A percentile compares a stretch with the other conserved stretches of the same genome.
These are phyloP conservation scores for Vitis amurensis DNA, from an alignment of 164 flowering plant species.

Conservation along the genomic window DNA sequence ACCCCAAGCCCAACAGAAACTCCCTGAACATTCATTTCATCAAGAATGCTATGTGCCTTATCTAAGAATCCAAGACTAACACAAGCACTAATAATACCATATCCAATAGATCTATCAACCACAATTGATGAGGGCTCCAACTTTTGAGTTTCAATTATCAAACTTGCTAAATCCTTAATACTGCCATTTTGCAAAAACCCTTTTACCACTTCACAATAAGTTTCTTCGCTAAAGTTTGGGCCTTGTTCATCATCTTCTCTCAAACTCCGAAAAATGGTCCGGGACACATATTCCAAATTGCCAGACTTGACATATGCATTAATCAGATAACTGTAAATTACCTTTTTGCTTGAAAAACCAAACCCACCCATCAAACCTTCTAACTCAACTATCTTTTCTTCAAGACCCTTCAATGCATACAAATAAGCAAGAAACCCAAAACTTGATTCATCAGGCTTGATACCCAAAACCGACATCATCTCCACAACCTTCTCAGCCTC, in stretches of 20 bases:
- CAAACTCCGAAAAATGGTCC: slow-evolving; percentile 45
- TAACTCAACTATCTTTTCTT: slow-evolving; percentile 65
- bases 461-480: slow-evolving; percentile 69
- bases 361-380: slow-evolving; percentile 56
- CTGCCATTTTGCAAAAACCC: slow-evolving; percentile 60
- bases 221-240: slow-evolving; percentile 48
- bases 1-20: slow-evolving; percentile 76
- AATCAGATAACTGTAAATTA: slow-evolving; percentile 56
- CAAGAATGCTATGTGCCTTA: slow-evolving; percentile 78
- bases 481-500: slow-evolving; percentile 86
- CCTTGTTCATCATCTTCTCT: slow-evolving; percentile 34
- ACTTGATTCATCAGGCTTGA: slow-evolving; percentile 69
- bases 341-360: slow-evolving; percentile 39
- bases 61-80: slow-evolving; percentile 66
- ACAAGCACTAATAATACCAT: slow-evolving; percentile 77
- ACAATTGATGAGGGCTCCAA: slow-evolving; percentile 44
- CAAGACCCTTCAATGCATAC: slow-evolving; percentile 76
- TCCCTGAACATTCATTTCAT: slow-evolving; percentile 83
- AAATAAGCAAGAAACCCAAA: slow-evolving; percentile 82
- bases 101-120: slow-evolving; percentile 68
- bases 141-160: slow-evolving; percentile 75
- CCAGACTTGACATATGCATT: slow-evolving; percentile 73
- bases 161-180: slow-evolving; percentile 52
- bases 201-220: slow-evolving; percentile 56
- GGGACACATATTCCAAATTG: slow-evolving; percentile 48